phyloP scores from a whole-genome alignment of 2,329 filamentous ascomycete genomes.

The Aspergillus sp. region DNA sequence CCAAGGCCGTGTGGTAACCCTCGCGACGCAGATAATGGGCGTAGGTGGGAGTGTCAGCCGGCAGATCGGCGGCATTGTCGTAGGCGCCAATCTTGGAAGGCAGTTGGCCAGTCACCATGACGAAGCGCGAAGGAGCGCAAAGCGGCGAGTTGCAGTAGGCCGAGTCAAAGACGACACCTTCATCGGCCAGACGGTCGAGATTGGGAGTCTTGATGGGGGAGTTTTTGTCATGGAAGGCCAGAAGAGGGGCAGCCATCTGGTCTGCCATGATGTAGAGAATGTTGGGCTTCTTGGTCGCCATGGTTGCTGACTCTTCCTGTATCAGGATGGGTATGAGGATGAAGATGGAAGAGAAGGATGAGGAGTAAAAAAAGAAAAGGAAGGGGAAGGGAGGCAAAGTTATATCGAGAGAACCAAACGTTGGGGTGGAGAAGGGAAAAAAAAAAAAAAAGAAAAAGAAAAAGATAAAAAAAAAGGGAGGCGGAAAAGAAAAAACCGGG shows the following conservation, averaged over 20 bases:
- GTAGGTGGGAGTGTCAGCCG: slow-evolving; percentile 82
- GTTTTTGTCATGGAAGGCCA: slow-evolving; percentile 85
- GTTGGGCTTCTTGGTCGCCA: slow-evolving; percentile 57
- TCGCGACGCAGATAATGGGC: slow-evolving; percentile 82
- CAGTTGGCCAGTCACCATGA: slow-evolving; percentile 87
- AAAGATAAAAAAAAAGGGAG: not conserved
- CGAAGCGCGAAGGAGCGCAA: slow-evolving; percentile 88
- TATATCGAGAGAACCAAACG: not conserved
- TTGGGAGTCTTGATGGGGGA: slow-evolving; percentile 92
- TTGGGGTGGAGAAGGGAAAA: slow-evolving; percentile 3
- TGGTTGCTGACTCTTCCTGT: slow-evolving; percentile 8
- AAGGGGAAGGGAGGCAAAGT: slow-evolving; percentile 1
- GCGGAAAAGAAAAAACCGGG: no score
- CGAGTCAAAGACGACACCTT: slow-evolving; percentile 84
- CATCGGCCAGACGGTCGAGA: slow-evolving; percentile 74
- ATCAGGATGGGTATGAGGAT: not conserved
- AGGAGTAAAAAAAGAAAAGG: slow-evolving; percentile 5
- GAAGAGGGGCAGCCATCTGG: slow-evolving; percentile 82
- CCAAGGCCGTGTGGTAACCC: slow-evolving; percentile 84
- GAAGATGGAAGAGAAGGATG: slow-evolving; percentile 2
- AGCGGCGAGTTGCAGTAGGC: slow-evolving; percentile 93
- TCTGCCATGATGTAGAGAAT: slow-evolving; percentile 96
- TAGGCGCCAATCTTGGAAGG: slow-evolving; percentile 89
- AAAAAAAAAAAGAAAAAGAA: slow-evolving; percentile 4
- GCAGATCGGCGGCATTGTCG: slow-evolving; percentile 83